Percentiles rank a stretch among this genome's conserved stretches.
Evolutionary conservation across 176 grass and related monocot species (phyloP).

Genomic region (Bothriochloa decipiens): DNA sequence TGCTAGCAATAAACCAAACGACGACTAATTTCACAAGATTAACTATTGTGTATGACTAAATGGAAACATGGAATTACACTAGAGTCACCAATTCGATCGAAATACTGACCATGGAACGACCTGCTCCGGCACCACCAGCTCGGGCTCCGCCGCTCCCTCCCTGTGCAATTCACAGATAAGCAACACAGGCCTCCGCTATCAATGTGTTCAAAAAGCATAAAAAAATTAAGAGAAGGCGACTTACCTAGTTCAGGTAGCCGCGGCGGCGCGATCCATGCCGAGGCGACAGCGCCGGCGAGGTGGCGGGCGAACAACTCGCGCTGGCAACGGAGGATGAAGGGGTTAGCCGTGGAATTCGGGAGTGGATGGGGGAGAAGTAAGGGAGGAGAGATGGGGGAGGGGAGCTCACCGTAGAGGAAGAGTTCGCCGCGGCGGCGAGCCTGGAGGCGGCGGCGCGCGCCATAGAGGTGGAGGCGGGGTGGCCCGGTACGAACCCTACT

Average conservation of each 20-base stretch:
- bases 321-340: slow-evolving; percentile 34
- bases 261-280: slow-evolving; percentile 28
- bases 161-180: slow-evolving; percentile 43
- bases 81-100: background rate
- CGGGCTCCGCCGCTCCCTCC: slow-evolving; percentile 42
- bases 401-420: slow-evolving; percentile 43
- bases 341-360: slow-evolving; percentile 1
- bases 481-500: slow-evolving; percentile 41
- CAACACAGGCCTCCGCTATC: background rate
- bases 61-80: background rate
- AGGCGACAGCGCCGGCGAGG: slow-evolving; percentile 34
- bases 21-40: background rate
- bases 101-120: slow-evolving; percentile 60
- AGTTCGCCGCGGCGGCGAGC: slow-evolving; percentile 40
- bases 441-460: slow-evolving; percentile 53
- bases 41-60: background rate
- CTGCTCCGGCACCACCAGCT: slow-evolving; percentile 63
- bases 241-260: slow-evolving; percentile 42
- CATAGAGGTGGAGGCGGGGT: slow-evolving; percentile 34
- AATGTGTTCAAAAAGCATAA: background rate
- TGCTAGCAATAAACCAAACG: slow-evolving; percentile 9
- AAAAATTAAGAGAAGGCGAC: background rate
- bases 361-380: background rate
- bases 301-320: slow-evolving; percentile 56
- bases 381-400: background rate